A percentile compares a stretch with the other conserved stretches of the same genome.
phyloP scores from a whole-genome alignment of 2,329 filamentous ascomycete species.

The Colletotrichum somersetense region DNA sequence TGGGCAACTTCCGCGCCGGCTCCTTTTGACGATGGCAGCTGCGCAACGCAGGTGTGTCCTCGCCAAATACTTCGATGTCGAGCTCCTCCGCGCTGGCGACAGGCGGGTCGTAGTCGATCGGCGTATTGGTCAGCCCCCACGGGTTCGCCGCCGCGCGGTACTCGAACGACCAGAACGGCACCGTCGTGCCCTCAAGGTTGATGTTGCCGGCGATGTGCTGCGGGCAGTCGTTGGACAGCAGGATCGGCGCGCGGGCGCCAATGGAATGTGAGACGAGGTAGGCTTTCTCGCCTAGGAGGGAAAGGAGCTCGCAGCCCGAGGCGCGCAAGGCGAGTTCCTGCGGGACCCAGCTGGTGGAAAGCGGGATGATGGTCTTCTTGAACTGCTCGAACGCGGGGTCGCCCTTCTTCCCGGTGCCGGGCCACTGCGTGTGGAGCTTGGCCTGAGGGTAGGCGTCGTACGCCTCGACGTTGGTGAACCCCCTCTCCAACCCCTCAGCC shows the following conservation, averaged over 20 bases:
- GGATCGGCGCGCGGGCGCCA: constrained; percentile 42
- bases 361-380: constrained; percentile 46
- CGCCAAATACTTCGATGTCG: constrained; percentile 35
- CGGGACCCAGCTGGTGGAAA: constrained; percentile 46
- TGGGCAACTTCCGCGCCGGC: constrained; percentile 56
- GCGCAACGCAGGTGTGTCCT: constrained; percentile 23
- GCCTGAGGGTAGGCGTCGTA: constrained; percentile 46
- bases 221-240: constrained; percentile 47
- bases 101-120: constrained; percentile 58
- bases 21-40: constrained; percentile 37
- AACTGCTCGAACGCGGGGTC: constrained; percentile 50
- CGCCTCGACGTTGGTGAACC: constrained; percentile 50
- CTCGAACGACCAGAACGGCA: constrained; percentile 47
- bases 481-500: constrained; percentile 46
- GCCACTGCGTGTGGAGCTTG: constrained; percentile 54
- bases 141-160: constrained; percentile 43
- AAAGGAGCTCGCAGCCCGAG: constrained; percentile 48
- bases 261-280: constrained; percentile 51
- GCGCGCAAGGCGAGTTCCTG: constrained; percentile 48
- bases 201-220: constrained; percentile 47
- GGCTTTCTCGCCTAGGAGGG: constrained; percentile 47
- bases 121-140: constrained; percentile 58
- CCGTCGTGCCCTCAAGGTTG: constrained; percentile 47
- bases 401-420: constrained; percentile 48
- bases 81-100: constrained; percentile 28